Evolutionary conservation across 1,284 basidiomycete species (phyloP).

Genomic region (Ceratobasidium sp.): DNA sequence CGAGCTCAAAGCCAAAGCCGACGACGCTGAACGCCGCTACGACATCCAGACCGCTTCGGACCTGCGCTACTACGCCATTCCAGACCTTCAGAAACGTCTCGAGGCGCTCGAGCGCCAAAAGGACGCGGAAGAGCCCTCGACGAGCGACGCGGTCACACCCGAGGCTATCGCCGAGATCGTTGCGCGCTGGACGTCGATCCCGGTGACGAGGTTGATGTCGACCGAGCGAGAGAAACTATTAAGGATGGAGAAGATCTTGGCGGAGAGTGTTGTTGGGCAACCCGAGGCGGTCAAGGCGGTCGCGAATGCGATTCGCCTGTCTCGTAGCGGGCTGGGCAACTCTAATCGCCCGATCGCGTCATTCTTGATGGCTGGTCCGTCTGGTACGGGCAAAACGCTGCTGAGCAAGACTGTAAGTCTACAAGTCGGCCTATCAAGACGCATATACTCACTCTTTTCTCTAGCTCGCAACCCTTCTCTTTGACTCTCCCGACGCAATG

Average conservation of each 20-base stretch:
- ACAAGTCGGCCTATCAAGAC: constrained; percentile 23
- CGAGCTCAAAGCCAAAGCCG: constrained; percentile 90
- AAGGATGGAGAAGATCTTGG: constrained; percentile 75
- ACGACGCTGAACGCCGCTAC: constrained; percentile 90
- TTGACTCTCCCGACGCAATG: constrained; percentile 91
- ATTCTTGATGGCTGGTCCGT: constrained; percentile 94
- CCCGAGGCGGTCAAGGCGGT: constrained; percentile 89
- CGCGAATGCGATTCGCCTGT: constrained; percentile 90
- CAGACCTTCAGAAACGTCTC: constrained; percentile 86
- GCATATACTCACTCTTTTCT: constrained; percentile 50
- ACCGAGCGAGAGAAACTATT: constrained; percentile 93
- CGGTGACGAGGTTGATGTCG: constrained; percentile 83
- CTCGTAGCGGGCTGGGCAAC: constrained; percentile 88
- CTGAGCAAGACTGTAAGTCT: constrained; percentile 85
- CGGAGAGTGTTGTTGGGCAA: constrained; percentile 82
- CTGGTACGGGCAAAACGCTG: constrained; percentile 89
- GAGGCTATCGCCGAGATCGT: constrained; percentile 95
- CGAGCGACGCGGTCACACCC: constrained; percentile 80
- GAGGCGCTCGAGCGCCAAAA: constrained; percentile 76
- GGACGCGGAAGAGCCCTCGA: constrained; percentile 72
- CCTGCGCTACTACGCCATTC: constrained; percentile 91
- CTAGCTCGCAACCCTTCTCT: constrained; percentile 85
- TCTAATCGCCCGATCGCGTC: constrained; percentile 88
- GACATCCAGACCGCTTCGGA: constrained; percentile 91
- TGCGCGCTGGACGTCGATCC: constrained; percentile 90